Evolutionary conservation across 2,329 filamentous ascomycete species (phyloP).

Genomic region (Blumeria hordei): DNA sequence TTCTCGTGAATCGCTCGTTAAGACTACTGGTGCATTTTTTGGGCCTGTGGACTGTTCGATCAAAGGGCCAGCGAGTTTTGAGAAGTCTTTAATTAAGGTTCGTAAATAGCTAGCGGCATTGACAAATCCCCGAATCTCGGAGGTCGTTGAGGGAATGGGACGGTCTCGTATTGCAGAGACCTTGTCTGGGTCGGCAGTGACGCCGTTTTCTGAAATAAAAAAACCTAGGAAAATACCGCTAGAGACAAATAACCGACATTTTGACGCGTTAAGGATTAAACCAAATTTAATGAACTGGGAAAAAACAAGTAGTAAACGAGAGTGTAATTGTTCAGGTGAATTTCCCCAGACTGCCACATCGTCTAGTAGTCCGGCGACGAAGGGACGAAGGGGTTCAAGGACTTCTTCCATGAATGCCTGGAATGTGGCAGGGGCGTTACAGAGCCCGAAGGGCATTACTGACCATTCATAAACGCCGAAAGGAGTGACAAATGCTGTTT

Average conservation of each 20-base stretch:
- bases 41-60: not conserved
- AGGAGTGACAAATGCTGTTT: not conserved
- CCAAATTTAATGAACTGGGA: not conserved
- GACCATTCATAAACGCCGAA: not conserved
- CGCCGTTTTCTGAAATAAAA: not conserved
- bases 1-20: not conserved
- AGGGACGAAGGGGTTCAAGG: not conserved
- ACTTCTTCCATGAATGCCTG: not conserved
- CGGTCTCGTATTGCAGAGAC: not conserved
- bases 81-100: not conserved
- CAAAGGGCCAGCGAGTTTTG: not conserved
- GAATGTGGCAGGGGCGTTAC: not conserved
- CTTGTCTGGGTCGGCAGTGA: not conserved
- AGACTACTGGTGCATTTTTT: not conserved
- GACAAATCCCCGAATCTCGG: not conserved
- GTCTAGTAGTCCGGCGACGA: not conserved
- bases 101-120: not conserved
- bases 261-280: not conserved
- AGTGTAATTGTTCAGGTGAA: not conserved
- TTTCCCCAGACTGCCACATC: not conserved
- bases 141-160: not conserved
- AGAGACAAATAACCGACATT: not conserved
- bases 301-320: not conserved
- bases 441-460: not conserved
- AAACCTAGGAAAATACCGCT: not conserved